Evolutionary conservation across 352 stramenopile species (phyloP), one percentile per base, ranked within the genome.

Genomic region (Globisporangium spiculum): DNA sequence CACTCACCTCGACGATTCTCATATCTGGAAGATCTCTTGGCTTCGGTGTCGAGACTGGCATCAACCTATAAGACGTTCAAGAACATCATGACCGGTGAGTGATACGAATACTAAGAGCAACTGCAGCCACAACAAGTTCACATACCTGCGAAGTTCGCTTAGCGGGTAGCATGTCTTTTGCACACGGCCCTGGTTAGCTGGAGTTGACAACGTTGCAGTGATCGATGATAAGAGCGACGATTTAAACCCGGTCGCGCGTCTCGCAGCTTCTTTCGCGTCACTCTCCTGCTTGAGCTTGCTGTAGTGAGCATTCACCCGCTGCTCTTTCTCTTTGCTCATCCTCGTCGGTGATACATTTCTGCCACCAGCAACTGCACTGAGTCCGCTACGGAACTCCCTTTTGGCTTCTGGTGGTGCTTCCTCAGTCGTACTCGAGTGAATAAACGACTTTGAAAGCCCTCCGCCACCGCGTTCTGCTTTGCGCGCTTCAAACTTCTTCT

Each of bases 81-180:
- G 12, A 18, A 27, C 27, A 32, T 32, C 27, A 32, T 32, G 4
- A 32, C 27, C 27, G 27, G 27, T 32, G 3, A 32, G 27, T 32
- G 27, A 32, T 32, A 32, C 27, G 27, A 32, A 32, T 32, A 32
- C 4, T 12, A 46, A 46, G 5, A 46, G 38, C 12, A 16, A 46
- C 27, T 32, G 27, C 27, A 32, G 27, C 2, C 27, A 54, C 18
- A 50, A 16, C n/a, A 60, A 20, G 60, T 18, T 4, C 44, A 61
- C 65, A 9, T 80, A 89, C 82, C 80, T 80, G 69, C 70, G 77
- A 20, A 94, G 73, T 34, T 91, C 76, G 27, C 44, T 50, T 22
- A 91, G 52, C 5, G 78, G 81, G 66, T 89, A 95, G 26, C 79
- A 63, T 1, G 79, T 75, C 66, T 93, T 95, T 30, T 83, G 71